Percentiles rank a stretch among this genome's conserved stretches.
Evolutionary conservation across 371 early-diverging fungal species (phyloP).

Genomic region (Apophysomyces variabilis): DNA sequence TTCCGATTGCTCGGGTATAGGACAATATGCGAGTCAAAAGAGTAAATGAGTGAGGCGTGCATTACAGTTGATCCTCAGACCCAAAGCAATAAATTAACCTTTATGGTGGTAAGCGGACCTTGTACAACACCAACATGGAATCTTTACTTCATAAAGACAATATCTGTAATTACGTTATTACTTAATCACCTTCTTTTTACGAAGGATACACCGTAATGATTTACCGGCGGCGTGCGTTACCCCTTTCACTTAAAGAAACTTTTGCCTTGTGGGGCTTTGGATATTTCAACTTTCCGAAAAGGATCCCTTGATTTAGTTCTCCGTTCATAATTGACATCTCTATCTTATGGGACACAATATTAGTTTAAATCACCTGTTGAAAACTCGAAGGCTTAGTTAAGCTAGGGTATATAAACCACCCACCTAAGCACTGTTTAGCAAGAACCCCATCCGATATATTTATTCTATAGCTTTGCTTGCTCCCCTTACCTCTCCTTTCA

Average conservation of each 20-base stretch:
- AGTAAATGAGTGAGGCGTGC: not conserved
- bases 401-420: no score
- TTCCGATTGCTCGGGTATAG: not conserved
- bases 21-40: not conserved
- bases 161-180: not conserved
- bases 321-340: not conserved
- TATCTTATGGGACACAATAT: not conserved
- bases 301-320: not conserved
- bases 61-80: not conserved
- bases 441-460: not conserved
- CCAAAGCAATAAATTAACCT: not conserved
- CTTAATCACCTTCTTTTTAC: not conserved
- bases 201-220: not conserved
- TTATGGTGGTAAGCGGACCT: not conserved
- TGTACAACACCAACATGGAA: not conserved
- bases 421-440: not conserved
- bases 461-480: not conserved
- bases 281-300: not conserved
- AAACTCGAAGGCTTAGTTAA: not conserved
- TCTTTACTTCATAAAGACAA: not conserved
- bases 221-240: not conserved
- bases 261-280: not conserved
- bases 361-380: not conserved
- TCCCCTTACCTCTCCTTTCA: constrained; percentile 12
- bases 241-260: not conserved